Conservation (phyloP, 1,139 yeast species). For the Taiozyma sp. region DNA sequence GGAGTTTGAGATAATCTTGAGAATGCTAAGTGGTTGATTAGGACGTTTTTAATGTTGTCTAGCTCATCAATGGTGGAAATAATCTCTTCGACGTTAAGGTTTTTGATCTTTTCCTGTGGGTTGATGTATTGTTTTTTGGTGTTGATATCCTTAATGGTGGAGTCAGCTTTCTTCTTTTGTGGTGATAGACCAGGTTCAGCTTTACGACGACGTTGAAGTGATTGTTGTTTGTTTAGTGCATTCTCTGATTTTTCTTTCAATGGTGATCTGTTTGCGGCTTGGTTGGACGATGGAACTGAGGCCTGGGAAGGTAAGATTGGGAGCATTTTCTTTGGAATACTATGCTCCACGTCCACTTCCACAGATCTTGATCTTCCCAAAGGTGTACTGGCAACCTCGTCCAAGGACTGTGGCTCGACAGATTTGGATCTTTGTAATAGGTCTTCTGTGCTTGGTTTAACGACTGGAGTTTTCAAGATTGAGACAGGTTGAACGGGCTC, state of each 20-base stretch:
- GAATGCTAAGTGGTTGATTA: conserved; percentile 83
- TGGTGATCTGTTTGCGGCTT: conserved; percentile 5
- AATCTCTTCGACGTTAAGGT: conserved; percentile 16
- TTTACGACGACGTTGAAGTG: conserved; percentile 23
- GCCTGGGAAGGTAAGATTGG: conserved; percentile 2
- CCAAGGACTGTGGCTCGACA: not conserved
- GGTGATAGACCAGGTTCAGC: conserved; percentile 25
- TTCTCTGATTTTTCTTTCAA: conserved; percentile 13
- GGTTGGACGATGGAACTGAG: not conserved
- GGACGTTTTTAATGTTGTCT: conserved; percentile 52
- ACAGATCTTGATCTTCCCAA: not conserved
- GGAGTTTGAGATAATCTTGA: conserved; percentile 88
- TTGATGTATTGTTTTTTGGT: conserved; percentile 8
- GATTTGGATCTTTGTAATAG: not conserved
- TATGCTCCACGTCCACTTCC: not conserved
- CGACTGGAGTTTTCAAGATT: not conserved
- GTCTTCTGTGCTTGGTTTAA: not conserved
- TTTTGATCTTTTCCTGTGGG: conserved; percentile 21
- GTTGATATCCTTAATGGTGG: not conserved
- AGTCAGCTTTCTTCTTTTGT: conserved; percentile 22
- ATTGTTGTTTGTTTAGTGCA: conserved; percentile 13
- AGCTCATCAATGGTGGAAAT: conserved; percentile 31
- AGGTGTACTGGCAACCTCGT: not conserved
- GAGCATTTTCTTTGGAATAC: not conserved
- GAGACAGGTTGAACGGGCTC: conserved; percentile 1